These are phyloP conservation scores for Avicennia marina DNA, from an alignment of 257 asterid species.

Conservation along the genomic window DNA sequence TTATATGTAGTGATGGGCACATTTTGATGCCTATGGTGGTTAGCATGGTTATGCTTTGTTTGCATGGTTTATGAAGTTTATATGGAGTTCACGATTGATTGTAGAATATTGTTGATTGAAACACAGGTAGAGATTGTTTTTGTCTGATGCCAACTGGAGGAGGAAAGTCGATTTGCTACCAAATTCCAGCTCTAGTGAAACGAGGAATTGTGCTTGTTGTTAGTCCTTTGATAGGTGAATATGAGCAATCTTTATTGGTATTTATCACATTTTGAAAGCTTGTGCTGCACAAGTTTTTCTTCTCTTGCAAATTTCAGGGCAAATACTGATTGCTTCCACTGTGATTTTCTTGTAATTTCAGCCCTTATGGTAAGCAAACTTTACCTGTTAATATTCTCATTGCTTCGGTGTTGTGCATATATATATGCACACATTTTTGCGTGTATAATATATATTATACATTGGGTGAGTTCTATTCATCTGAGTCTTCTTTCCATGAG, in stretches of 20 bases:
- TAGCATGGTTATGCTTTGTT: background rate
- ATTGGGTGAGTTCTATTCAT: too few relatives aligned
- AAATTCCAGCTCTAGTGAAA: constrained; percentile 83
- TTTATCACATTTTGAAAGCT: constrained; percentile 24
- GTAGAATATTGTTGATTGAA: background rate
- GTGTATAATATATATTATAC: too few relatives aligned
- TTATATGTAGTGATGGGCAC: background rate
- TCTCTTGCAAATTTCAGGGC: constrained; percentile 43
- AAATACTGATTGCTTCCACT: constrained; percentile 21
- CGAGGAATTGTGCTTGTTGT: constrained; percentile 93
- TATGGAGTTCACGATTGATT: background rate
- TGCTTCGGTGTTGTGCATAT: background rate
- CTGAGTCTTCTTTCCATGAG: background rate
- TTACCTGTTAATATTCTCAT: constrained; percentile 3
- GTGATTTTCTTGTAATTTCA: constrained; percentile 32
- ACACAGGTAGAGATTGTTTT: constrained; percentile 86
- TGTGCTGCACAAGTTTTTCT: constrained; percentile 47
- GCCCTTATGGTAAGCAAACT: constrained; percentile 76
- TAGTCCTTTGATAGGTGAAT: constrained; percentile 91
- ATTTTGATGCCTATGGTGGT: constrained; percentile 12
- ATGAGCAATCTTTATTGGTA: constrained; percentile 26
- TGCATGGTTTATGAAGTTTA: background rate
- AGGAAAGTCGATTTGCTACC: constrained; percentile 96
- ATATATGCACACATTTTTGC: too few relatives aligned
- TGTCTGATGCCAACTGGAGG: constrained; percentile 99